Conservation (phyloP, 1,284 basidiomycete species). For the Puccinia novopanici region DNA sequence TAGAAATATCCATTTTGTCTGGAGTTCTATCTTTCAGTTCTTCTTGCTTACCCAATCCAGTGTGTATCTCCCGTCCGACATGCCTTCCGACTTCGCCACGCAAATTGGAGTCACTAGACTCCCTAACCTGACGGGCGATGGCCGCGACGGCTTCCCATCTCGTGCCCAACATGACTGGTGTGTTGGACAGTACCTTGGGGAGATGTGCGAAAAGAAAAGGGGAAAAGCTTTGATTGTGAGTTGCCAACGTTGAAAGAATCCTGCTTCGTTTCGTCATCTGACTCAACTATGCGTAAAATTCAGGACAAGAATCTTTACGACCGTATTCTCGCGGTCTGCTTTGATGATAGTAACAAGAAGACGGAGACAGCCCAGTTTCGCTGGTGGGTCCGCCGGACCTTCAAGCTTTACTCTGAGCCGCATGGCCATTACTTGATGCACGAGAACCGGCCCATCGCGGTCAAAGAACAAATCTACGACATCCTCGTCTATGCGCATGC, state of each 20-base stretch:
- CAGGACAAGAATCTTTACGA: constrained; percentile 50
- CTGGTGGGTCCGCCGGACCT: constrained; percentile 67
- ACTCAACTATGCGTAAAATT: background rate
- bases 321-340: constrained; percentile 46
- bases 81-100: constrained; percentile 35
- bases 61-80: background rate
- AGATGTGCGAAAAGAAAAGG: constrained; percentile 51
- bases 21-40: background rate
- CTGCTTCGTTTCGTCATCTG: background rate
- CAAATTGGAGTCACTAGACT: constrained; percentile 43
- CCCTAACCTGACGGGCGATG: constrained; percentile 48
- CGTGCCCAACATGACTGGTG: constrained; percentile 50
- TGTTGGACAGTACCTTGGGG: constrained; percentile 41
- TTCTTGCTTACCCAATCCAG: constrained; percentile 32
- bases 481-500: constrained; percentile 72
- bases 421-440: constrained; percentile 65
- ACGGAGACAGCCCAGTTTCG: constrained; percentile 69
- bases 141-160: constrained; percentile 49
- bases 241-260: background rate
- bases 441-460: constrained; percentile 70
- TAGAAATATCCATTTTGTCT: background rate
- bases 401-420: constrained; percentile 46
- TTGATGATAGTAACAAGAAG: constrained; percentile 58
- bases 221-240: constrained; percentile 51
- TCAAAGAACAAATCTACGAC: constrained; percentile 74